A percentile compares a stretch with the other conserved stretches of the same genome.
These are phyloP conservation scores for Aureoboletus auriporus DNA, from an alignment of 768 basidiomycete species.

Conservation along the genomic window DNA sequence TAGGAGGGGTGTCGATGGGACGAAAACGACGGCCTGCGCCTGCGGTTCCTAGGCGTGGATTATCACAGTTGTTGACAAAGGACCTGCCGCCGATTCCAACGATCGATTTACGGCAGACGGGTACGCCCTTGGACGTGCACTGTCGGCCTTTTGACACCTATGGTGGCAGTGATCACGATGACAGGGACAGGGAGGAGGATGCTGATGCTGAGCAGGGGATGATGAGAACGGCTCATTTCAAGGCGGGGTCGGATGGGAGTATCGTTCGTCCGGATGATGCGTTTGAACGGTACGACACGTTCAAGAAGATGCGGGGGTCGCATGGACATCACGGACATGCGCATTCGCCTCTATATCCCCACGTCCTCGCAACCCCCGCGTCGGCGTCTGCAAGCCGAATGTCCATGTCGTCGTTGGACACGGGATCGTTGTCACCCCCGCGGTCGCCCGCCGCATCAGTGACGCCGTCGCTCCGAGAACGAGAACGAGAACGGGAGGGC, in stretches of 20 bases:
- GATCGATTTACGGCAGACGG: constrained; percentile 23
- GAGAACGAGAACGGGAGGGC: constrained; percentile 11
- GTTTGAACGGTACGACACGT: constrained; percentile 86
- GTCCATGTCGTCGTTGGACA: constrained; percentile 62
- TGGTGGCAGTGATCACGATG: neutral
- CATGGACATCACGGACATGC: constrained; percentile 3
- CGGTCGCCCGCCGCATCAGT: constrained; percentile 32
- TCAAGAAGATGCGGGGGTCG: constrained; percentile 49
- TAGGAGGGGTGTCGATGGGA: constrained; percentile 38
- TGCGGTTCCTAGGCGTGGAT: constrained; percentile 15
- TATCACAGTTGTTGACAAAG: constrained; percentile 31
- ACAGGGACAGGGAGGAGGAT: neutral
- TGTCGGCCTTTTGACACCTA: neutral
- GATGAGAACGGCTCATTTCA: constrained; percentile 1
- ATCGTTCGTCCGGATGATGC: constrained; percentile 65
- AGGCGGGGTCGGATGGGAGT: constrained; percentile 12
- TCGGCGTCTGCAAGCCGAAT: constrained; percentile 39
- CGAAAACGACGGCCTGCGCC: constrained; percentile 26
- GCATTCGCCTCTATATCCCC: constrained; percentile 4
- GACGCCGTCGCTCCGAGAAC: constrained; percentile 28
- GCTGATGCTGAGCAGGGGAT: neutral
- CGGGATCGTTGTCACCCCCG: constrained; percentile 35
- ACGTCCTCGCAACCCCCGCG: neutral
- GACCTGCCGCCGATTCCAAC: constrained; percentile 54
- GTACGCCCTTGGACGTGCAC: neutral